Evolutionary conservation across 2,329 filamentous ascomycete species (phyloP), one percentile per base, ranked within the genome.

Genomic region (Colletotrichum noveboracense): DNA sequence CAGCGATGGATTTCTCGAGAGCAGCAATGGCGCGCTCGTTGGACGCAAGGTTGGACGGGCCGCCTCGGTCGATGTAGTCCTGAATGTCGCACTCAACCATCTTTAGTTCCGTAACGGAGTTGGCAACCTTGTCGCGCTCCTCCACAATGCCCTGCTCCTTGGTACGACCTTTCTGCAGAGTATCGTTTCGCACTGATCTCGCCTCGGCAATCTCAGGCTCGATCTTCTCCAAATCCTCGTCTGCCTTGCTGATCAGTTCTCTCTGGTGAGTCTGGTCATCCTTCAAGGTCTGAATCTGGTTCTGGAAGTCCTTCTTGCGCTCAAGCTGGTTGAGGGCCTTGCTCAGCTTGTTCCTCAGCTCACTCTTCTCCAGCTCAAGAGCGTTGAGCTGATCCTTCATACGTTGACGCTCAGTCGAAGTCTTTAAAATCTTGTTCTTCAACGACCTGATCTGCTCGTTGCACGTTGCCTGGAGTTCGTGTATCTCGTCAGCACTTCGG

Each of bases 401-500:
- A 52, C 94, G 92, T 78, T 98, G 94, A 78, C 91, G 93, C 38
- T 97, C 95, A 14, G 85, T 86, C 1, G 89, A 91, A 36, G 97
- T 85, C 79, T 94, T 94, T 8, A 89, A 85, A 14, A 96, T 88
- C 58, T 88, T 90, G 56, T 88, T 88, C 81, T 94, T 95, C 32
- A 92, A 85, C 26, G 86, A 85, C 70, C 93, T 91, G 78, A 92
- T 89, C 81, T 94, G 92, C 76, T 96, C 94, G 24, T 90, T 90
- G 71, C 93, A 89, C 21, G 87, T 85, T 64, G 92, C 91, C 76
- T 96, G 91, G 64, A 96, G 91, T 69, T 94, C 93, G 79, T 97
- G 94, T 69, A 98, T 96, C 78, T 97, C 94, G 70, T 98, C 94
- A 8, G 95, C 90, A 34, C 94, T 94, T 77, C 95, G 92, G 16